Evolutionary conservation across 164 flowering plant genomes (phyloP), one percentile per base, ranked within the genome.

Genomic region (Vitis rupestris): DNA sequence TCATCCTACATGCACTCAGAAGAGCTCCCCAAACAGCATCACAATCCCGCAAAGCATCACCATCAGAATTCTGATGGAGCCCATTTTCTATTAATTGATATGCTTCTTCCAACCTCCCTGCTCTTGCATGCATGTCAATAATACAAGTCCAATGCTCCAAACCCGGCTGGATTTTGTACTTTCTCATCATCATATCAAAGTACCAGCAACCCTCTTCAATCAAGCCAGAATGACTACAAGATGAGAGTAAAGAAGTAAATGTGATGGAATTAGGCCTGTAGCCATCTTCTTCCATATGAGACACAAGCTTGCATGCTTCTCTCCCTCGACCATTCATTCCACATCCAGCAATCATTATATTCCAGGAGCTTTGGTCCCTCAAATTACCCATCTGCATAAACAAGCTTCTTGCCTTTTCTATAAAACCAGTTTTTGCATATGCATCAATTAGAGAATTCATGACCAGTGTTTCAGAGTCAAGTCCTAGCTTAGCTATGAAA

Each of bases 71-170:
- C 47, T 70, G 60, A 27, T 64, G 68, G 52, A 70, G 50, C 31
- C 62, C 68, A 73, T 14, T 65, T 10, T 71, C 59, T 10, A 78
- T 74, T 59, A 76, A 53, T 29, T 49, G 61, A 55, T 72, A 75
- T 4, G 83, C 85, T 68, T 82, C 85, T 53, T 82, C 80, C 13
- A 82, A 52, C 69, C 77, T 77, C 70, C 82, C 81, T n/a, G 79
- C 82, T 17, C 81, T 70, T 50, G 79, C 80, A 69, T 77, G 73
- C 83, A 82, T 77, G 63, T 77, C 82, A 23, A 82, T 72, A 61
- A 82, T 71, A 69, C 83, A 75, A 17, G 83, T 78, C 63, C 72
- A 76, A 64, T 82, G 81, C 76, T 82, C 85, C 64, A 74, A 54
- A 70, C 66, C 53, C 11, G 80, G 82, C 14, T 49, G 27, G 58